These are phyloP conservation scores for Ramaria sp. DNA, from an alignment of 768 basidiomycete species.

Conservation along the genomic window DNA sequence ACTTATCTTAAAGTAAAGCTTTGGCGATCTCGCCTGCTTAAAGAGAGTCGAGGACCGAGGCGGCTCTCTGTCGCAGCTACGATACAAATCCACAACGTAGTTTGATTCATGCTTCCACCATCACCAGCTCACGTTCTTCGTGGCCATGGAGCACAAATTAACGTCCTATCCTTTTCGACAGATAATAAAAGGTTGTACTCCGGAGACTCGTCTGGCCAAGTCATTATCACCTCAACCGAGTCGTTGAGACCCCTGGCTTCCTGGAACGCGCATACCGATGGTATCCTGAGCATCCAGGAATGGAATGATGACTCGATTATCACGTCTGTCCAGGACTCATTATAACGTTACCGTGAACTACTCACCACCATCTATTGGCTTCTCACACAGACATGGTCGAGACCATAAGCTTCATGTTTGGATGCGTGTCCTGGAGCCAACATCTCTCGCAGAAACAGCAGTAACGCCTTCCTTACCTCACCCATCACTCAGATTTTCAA, in stretches of 20 bases:
- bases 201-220: constrained; percentile 70
- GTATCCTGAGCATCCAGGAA: constrained; percentile 71
- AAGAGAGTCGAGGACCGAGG: not conserved
- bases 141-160: constrained; percentile 54
- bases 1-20: no score
- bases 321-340: constrained; percentile 47
- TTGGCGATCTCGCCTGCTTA: no score
- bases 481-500: constrained; percentile 48
- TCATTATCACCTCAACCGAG: constrained; percentile 65
- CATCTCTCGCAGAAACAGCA: constrained; percentile 46
- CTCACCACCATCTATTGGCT: not conserved
- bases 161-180: constrained; percentile 46
- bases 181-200: constrained; percentile 81
- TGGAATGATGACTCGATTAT: constrained; percentile 47
- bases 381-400: constrained; percentile 52
- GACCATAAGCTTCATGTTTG: constrained; percentile 83
- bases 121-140: constrained; percentile 69
- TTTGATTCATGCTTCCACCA: constrained; percentile 24
- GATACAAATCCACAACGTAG: not conserved
- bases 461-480: constrained; percentile 34
- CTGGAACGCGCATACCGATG: constrained; percentile 74
- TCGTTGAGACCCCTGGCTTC: constrained; percentile 59
- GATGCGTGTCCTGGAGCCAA: constrained; percentile 37
- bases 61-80: not conserved
- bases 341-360: not conserved